Conservation (phyloP, 75 land plant genomes). For the Pinus taeda region DNA sequence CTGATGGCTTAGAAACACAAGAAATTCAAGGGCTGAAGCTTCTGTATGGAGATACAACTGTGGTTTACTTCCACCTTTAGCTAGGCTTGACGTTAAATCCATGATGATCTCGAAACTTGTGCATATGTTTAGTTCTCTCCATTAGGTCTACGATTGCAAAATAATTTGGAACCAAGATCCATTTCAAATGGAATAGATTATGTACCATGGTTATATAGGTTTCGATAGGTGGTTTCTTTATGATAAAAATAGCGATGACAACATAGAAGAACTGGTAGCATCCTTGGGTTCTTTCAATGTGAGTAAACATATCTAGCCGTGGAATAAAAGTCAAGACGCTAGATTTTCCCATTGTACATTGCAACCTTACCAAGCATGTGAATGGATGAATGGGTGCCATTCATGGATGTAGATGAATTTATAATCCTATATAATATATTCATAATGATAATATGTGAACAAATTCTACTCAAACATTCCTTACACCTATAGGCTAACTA, state of each 20-base stretch:
- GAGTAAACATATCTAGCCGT: conserved; percentile 64
- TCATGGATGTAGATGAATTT: conserved; percentile 92
- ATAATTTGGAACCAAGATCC: conserved; percentile 76
- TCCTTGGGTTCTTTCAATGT: conserved; percentile 31
- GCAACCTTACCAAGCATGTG: conserved; percentile 48
- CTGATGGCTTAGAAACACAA: conserved; percentile 19
- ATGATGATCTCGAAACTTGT: background rate
- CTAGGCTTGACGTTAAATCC: conserved; percentile 19
- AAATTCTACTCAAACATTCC: conserved; percentile 12
- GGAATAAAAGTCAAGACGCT: conserved; percentile 95
- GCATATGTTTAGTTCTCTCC: background rate
- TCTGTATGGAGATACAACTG: conserved; percentile 28
- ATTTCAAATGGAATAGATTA: conserved; percentile 83
- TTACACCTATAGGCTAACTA: no score
- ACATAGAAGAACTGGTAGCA: conserved; percentile 29
- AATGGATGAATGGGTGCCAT: conserved; percentile 59
- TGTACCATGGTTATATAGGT: conserved; percentile 68
- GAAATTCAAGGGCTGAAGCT: conserved; percentile 17
- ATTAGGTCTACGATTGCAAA: conserved; percentile 74
- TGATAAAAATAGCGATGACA: conserved; percentile 89
- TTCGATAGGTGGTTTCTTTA: conserved; percentile 77
- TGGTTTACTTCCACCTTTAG: conserved; percentile 32
- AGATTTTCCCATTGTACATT: conserved; percentile 88
- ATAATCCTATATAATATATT: conserved; percentile 32
- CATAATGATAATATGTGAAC: background rate